A percentile compares a stretch with the other conserved stretches of the same genome.
phyloP scores from a whole-genome alignment of 2,329 filamentous ascomycete species.

The Aspergillus amoenus region DNA sequence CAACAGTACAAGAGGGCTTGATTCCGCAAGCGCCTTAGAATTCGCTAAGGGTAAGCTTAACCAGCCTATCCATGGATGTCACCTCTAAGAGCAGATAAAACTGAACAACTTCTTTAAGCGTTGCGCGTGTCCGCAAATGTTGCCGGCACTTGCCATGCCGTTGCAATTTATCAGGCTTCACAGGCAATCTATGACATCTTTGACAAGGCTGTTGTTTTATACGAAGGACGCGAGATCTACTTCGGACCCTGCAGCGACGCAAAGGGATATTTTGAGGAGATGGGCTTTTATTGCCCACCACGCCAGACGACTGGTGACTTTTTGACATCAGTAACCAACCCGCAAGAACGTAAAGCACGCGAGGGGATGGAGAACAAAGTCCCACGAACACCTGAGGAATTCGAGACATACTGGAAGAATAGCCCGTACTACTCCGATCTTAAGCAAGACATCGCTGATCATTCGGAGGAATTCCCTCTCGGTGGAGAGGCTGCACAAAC shows the following conservation, averaged over 20 bases:
- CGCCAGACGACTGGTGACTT: conserved; percentile 71
- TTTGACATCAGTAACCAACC: conserved; percentile 67
- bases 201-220: conserved; percentile 72
- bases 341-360: conserved; percentile 56
- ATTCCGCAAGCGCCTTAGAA: conserved; percentile 58
- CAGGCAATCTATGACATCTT: conserved; percentile 61
- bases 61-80: too few relatives aligned
- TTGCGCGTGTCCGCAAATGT: conserved; percentile 53
- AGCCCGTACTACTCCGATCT: conserved; percentile 33
- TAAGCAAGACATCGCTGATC: conserved; percentile 35
- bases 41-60: conserved; percentile 46
- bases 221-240: conserved; percentile 76
- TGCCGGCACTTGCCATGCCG: conserved; percentile 50
- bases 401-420: conserved; percentile 54
- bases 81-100: too few relatives aligned
- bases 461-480: conserved; percentile 32
- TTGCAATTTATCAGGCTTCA: conserved; percentile 59
- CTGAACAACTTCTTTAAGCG: conserved; percentile 24
- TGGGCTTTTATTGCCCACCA: conserved; percentile 67
- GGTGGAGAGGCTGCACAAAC: conserved; percentile 32
- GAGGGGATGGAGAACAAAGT: conserved; percentile 61
- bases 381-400: conserved; percentile 68
- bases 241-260: conserved; percentile 64
- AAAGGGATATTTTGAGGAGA: conserved; percentile 64
- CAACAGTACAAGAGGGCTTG: conserved; percentile 53